These are phyloP conservation scores for Myriosclerotinia duriaeana DNA, from an alignment of 2,329 filamentous ascomycete species.

Conservation along the genomic window DNA sequence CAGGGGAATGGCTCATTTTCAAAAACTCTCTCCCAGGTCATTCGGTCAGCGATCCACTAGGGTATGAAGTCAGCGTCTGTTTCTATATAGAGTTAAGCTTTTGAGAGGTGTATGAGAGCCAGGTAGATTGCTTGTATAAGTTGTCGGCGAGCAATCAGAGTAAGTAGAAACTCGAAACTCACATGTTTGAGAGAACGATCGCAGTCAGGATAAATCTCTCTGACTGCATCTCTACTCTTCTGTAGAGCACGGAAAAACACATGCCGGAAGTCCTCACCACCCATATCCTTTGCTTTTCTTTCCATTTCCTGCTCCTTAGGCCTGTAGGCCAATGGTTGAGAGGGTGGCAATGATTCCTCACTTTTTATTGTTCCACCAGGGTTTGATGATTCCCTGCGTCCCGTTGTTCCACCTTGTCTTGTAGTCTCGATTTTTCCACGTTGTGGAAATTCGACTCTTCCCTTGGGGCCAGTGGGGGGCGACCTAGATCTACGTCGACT, in stretches of 20 bases:
- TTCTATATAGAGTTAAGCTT: neutral
- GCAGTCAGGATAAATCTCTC: neutral
- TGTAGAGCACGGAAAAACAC: conserved; percentile 32
- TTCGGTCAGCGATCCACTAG: conserved; percentile 13
- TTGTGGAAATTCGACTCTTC: neutral
- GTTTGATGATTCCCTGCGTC: neutral
- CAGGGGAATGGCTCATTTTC: conserved; percentile 7
- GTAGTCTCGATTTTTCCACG: neutral
- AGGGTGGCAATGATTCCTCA: neutral
- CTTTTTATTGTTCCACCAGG: neutral
- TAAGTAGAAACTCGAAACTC: neutral
- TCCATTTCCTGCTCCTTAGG: conserved; percentile 30
- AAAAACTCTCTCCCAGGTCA: conserved; percentile 14
- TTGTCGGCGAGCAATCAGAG: neutral
- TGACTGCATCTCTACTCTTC: conserved; percentile 26
- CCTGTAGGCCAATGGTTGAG: neutral
- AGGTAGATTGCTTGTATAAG: neutral
- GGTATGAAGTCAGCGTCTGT: neutral
- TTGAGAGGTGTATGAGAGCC: neutral
- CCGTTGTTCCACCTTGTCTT: neutral
- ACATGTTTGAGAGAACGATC: conserved; percentile 13
- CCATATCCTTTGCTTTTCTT: conserved; percentile 21
- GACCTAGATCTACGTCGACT: conserved; percentile 3
- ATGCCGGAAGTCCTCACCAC: conserved; percentile 20
- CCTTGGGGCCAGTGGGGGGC: neutral